Base-by-base conservation (phyloP, 139 green algal genomes). In the Picochlorum sp. region DNA sequence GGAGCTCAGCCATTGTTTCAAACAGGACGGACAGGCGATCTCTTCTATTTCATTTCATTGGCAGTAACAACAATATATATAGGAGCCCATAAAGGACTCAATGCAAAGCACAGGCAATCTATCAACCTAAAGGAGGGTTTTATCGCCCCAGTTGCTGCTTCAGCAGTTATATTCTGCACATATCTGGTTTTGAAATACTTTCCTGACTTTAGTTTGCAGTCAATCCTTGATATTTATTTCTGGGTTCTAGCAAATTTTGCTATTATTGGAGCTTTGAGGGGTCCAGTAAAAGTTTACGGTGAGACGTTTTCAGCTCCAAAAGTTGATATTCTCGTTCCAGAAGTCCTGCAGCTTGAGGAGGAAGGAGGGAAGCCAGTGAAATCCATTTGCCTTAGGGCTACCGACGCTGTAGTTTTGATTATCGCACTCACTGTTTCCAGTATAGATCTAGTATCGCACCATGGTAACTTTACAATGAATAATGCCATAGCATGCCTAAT, bases 41-140 rank as follows among this genome's bases (percentile, higher is more conserved):
- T 61, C 22, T 28, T 22, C n/a, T 87, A 93, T 75, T 93, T 93
- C 61, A 49, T 88, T 16, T 64, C 53, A 1, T 74, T 95, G 14
- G 87, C 82, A 0, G 52, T 77, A 3, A 45, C 61, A 7, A 93
- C 87, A 0, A 85, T 93, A 18, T 95, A 94, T 75, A 89, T 94
- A 20, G 87, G 83, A 1, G 68, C 84, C 0, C 87, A 94, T 61
- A 59, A 74, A 2, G 74, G 63, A 2, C 75, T 91, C 1, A 88
- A 79, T 25, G 74, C 63, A 10, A 67, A 72, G 29, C 37, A 69
- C 18, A 58, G 79, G 9, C 76, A 89, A 69, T 75, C 82, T 54
- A 76, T 94, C n/a, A 65, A 22, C 2, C 16, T 94, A 18, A 79
- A 79, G 33, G 68, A 93, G 72, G 79, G 84, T 4, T 43, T 77